Percentiles rank a stretch among this genome's conserved stretches.
phyloP scores from a whole-genome alignment of 1,284 basidiomycete species.

The Cystobasidium pallidum region DNA sequence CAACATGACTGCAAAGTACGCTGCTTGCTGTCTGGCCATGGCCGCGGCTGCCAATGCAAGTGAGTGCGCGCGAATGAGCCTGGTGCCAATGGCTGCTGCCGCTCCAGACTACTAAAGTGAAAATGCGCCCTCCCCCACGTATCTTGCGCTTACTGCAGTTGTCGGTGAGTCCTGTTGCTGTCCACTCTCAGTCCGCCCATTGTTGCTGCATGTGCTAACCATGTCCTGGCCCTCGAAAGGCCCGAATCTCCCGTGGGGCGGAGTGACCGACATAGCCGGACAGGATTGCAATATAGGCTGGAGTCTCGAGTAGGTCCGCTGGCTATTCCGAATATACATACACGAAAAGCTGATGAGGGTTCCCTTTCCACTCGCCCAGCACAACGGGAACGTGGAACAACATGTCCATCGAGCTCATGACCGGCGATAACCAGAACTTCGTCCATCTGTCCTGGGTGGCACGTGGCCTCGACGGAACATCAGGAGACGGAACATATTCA shows the following conservation, averaged over 20 bases:
- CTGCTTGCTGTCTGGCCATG: constrained; percentile 21
- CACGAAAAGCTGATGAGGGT: background rate
- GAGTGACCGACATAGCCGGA: constrained; percentile 54
- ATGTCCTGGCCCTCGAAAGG: background rate
- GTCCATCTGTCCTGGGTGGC: constrained; percentile 52
- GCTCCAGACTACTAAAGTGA: no score
- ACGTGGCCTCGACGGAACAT: constrained; percentile 46
- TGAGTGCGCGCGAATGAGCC: constrained; percentile 4
- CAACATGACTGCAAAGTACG: constrained; percentile 13
- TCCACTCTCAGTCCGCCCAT: background rate
- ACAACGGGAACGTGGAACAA: constrained; percentile 57
- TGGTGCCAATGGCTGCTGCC: background rate
- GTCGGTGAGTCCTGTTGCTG: constrained; percentile 12
- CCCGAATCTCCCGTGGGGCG: constrained; percentile 38
- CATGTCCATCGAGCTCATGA: constrained; percentile 71
- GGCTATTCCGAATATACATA: background rate
- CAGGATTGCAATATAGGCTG: constrained; percentile 54
- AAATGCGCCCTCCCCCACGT: no score
- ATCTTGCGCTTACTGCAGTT: background rate
- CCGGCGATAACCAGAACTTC: constrained; percentile 73
- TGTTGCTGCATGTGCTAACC: no score
- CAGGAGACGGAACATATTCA: constrained; percentile 28
- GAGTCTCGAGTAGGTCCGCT: constrained; percentile 52
- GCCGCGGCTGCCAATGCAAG: constrained; percentile 21
- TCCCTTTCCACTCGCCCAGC: constrained; percentile 13